A percentile compares a stretch with the other conserved stretches of the same genome.
Conservation (phyloP, 257 asterid genomes). For the Petrea volubilis region DNA sequence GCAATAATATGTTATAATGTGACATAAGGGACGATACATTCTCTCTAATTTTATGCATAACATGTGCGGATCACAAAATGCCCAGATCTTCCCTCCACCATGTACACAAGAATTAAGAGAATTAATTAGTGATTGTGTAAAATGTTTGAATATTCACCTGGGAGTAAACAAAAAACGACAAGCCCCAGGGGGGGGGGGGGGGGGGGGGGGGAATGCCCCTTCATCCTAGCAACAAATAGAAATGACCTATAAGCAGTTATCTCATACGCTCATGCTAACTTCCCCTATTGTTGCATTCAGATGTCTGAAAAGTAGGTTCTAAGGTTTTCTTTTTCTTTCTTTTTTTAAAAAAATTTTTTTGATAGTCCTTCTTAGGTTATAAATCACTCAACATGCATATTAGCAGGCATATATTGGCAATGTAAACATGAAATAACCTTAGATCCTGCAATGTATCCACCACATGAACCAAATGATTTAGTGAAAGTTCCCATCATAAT, state of each 20-base stretch:
- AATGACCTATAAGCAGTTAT: neutral
- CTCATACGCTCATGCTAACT: conserved; percentile 3
- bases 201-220: no score
- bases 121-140: no score
- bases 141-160: neutral
- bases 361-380: no score
- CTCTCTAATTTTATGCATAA: neutral
- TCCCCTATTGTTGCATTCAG: neutral
- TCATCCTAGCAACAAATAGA: neutral
- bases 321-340: neutral
- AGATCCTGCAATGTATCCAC: conserved; percentile 98
- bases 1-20: conserved; percentile 8
- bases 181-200: no score
- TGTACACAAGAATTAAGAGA: no score
- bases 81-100: no score
- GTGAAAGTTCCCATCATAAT: conserved; percentile 99
- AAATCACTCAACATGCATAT: conserved; percentile 11
- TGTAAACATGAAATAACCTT: conserved; percentile 52
- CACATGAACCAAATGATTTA: conserved; percentile 98
- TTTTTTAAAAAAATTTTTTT: no score
- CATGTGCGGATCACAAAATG: no score
- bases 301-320: neutral
- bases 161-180: neutral
- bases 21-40: conserved; percentile 13
- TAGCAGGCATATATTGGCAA: conserved; percentile 19